Base-by-base conservation (phyloP, 2,329 filamentous ascomycete species). In the Rhynchosporium secalis region DNA sequence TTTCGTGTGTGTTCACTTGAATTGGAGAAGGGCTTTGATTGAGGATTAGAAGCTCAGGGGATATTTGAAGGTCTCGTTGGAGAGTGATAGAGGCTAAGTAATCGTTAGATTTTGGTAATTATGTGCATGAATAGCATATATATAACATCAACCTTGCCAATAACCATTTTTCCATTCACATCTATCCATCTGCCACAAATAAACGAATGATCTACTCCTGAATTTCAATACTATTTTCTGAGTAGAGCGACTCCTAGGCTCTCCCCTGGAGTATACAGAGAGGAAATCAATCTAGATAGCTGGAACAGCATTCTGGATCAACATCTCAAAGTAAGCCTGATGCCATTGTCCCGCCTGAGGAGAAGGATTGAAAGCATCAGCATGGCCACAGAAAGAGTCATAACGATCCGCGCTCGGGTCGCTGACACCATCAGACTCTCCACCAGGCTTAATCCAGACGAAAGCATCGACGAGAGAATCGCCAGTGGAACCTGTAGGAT, bases 311-410 rank as follows among this genome's bases (percentile, higher is more conserved):
- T 79, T 79, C 68, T 73, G 72, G 67, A 79, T 46, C 61, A 79
- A 74, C 68, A 72, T 72, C 74, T 78, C 76, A 64, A 79, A 79
- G 75, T 78, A 79, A 48, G 73, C 75, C 74, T 79, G 75, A 74
- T 78, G 76, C 76, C 77, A 79, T 56, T 66, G 62, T 63, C 77
- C 77, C 62, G 77, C 76, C 72, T 79, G 75, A 56, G 78, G 78
- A 40, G 75, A 69, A 29, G 77, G 78, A 71, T 76, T 71, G 73
- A 70, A 75, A 55, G 76, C 74, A 46, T 56, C 54, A 20, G 40
- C 41, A 36, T 46, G 54, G 4, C 54, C 54, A 60, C 81, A 83
- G 72, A 80, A 76, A 33, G 74, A 74, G 70, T 84, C 81, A 70
- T 81, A 84, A 54, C 81, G 76, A 15, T 70, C 52, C 13, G 80